Evolutionary conservation across 192 early-diverging fungal genomes (phyloP).

Genomic region (Entophlyctis luteolus): DNA sequence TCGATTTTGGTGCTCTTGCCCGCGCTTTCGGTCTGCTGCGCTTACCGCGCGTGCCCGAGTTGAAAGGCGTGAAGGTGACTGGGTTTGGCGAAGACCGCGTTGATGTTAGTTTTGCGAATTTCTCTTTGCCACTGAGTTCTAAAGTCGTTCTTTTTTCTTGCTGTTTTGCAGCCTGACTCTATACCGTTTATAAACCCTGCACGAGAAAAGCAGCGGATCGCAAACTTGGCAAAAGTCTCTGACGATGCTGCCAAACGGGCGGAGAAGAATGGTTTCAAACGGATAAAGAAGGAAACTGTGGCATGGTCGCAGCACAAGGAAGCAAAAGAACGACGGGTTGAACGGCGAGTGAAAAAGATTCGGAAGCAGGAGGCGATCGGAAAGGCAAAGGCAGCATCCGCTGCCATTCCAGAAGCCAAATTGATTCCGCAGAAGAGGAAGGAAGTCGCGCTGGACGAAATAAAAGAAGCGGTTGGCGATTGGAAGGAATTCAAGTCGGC

Average conservation of each 20-base stretch:
- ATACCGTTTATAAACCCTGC: conserved; percentile 69
- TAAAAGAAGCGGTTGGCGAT: too few relatives aligned
- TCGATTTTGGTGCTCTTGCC: conserved; percentile 76
- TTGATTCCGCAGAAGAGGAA: too few relatives aligned
- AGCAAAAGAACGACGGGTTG: conserved; percentile 59
- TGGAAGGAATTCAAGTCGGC: too few relatives aligned
- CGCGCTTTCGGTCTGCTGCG: conserved; percentile 74
- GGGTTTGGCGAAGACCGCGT: conserved; percentile 37
- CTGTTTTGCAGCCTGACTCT: neutral
- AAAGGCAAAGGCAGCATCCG: conserved; percentile 42
- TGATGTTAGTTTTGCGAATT: conserved; percentile 24
- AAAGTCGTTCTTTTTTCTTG: neutral
- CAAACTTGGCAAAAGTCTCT: conserved; percentile 41
- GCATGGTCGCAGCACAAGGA: conserved; percentile 74
- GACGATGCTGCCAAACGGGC: conserved; percentile 33
- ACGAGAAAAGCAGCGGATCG: conserved; percentile 60
- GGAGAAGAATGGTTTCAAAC: conserved; percentile 30
- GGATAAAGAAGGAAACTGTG: conserved; percentile 33
- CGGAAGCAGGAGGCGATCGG: conserved; percentile 43
- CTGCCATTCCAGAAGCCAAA: too few relatives aligned
- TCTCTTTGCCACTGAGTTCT: neutral
- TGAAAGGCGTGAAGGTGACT: conserved; percentile 43
- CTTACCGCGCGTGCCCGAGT: conserved; percentile 92
- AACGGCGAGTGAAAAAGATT: conserved; percentile 61
- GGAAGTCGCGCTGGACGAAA: too few relatives aligned